Conservation (phyloP, 305 asterid species). For the Fraxinus xanthoxyloides region DNA sequence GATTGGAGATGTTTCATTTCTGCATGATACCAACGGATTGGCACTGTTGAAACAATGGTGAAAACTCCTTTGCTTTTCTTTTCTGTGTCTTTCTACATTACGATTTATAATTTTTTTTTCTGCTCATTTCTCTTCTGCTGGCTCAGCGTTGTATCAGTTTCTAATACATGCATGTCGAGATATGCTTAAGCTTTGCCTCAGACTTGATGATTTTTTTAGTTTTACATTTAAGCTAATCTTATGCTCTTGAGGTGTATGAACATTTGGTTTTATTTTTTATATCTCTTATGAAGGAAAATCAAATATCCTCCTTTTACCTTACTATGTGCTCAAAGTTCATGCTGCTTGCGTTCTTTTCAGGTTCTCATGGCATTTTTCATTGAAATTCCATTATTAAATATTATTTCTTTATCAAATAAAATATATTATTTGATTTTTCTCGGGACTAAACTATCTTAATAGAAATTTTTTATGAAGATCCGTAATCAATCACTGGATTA, state of each 20-base stretch:
- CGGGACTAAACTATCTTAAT: not conserved
- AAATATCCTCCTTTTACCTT: not conserved
- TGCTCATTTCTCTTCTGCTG: slow-evolving; percentile 14
- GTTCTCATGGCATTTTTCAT: not conserved
- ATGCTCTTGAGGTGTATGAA: not conserved
- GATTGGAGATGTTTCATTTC: slow-evolving; percentile 90
- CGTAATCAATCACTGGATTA: not conserved
- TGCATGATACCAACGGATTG: slow-evolving; percentile 95
- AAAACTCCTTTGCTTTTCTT: slow-evolving; percentile 1
- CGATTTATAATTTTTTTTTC: slow-evolving; percentile 1
- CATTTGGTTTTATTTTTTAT: not conserved
- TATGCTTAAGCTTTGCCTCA: not conserved
- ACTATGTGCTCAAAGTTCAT: not conserved
- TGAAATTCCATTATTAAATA: not conserved
- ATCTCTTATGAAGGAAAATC: not conserved
- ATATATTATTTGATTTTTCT: not conserved
- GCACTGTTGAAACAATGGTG: slow-evolving; percentile 73
- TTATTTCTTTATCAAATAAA: not conserved
- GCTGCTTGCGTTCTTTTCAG: not conserved
- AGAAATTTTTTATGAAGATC: not conserved
- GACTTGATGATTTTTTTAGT: not conserved
- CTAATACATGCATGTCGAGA: not conserved
- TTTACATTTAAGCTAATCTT: not conserved
- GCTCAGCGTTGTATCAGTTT: not conserved
- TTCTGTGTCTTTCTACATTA: slow-evolving; percentile 8